A percentile compares a stretch with the other conserved stretches of the same genome.
These are phyloP conservation scores for Irpex lacteus DNA, from an alignment of 1,284 basidiomycete genomes.

Conservation along the genomic window DNA sequence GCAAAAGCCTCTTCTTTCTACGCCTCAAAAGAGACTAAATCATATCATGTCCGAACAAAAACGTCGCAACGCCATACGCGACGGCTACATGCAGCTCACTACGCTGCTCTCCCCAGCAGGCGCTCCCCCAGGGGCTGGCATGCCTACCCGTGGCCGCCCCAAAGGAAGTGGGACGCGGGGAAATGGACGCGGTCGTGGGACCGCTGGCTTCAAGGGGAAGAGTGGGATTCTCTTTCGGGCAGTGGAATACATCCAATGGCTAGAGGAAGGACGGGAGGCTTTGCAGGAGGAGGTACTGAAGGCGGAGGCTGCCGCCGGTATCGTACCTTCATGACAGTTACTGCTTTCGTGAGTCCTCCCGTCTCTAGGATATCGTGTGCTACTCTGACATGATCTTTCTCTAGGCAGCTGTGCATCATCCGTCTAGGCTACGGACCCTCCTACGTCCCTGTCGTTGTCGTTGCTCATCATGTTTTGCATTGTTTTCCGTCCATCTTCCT, in stretches of 20 bases:
- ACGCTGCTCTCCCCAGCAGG: slow-evolving; percentile 73
- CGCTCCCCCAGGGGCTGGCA: slow-evolving; percentile 55
- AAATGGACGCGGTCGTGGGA: slow-evolving; percentile 20
- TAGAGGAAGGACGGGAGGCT: slow-evolving; percentile 70
- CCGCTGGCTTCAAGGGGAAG: slow-evolving; percentile 59
- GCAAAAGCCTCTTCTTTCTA: slow-evolving; percentile 66
- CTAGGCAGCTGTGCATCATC: background rate
- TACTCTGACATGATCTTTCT: too few relatives aligned
- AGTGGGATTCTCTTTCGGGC: slow-evolving; percentile 79
- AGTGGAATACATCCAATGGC: slow-evolving; percentile 74
- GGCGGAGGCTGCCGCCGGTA: slow-evolving; percentile 59
- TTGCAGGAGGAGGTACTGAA: slow-evolving; percentile 59
- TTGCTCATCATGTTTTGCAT: background rate
- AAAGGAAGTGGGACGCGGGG: slow-evolving; percentile 64
- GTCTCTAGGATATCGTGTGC: background rate
- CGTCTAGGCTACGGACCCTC: background rate
- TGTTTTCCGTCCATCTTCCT: background rate
- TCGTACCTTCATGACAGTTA: slow-evolving; percentile 16
- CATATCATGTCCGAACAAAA: slow-evolving; percentile 94
- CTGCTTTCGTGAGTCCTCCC: background rate
- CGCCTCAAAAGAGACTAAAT: slow-evolving; percentile 88
- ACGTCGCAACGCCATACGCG: slow-evolving; percentile 83
- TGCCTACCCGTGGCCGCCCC: slow-evolving; percentile 75
- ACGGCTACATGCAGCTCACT: slow-evolving; percentile 84
- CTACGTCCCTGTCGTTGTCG: too few relatives aligned